Percentiles rank a stretch among this genome's conserved stretches.
phyloP scores from a whole-genome alignment of 768 basidiomycete genomes.

The Lentinula edodes region DNA sequence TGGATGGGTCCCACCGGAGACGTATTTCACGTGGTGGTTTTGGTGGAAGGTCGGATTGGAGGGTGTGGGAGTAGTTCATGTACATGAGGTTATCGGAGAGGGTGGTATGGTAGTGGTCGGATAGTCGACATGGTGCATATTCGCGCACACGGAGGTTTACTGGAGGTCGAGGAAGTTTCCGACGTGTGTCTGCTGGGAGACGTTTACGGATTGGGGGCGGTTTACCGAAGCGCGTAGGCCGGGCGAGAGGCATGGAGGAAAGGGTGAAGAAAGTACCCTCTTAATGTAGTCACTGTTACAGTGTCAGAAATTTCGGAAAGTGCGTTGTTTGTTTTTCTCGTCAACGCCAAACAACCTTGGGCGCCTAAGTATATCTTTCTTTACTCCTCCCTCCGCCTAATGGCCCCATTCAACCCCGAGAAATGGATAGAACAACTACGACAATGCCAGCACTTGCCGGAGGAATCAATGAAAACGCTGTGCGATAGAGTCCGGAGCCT shows the following conservation, averaged over 20 bases:
- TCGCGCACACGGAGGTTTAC: constrained; percentile 62
- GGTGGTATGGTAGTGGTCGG: constrained; percentile 79
- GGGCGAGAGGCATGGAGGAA: neutral
- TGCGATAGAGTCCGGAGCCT: constrained; percentile 87
- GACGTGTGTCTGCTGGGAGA: constrained; percentile 40
- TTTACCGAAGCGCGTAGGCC: constrained; percentile 40
- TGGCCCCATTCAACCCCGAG: constrained; percentile 43
- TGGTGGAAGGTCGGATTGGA: constrained; percentile 22
- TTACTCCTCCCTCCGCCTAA: constrained; percentile 7
- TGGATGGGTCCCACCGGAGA: constrained; percentile 64
- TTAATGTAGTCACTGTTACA: no score
- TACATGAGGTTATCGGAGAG: constrained; percentile 90
- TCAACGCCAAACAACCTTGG: neutral
- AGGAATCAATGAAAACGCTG: constrained; percentile 88
- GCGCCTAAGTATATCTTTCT: neutral
- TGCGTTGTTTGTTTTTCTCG: neutral
- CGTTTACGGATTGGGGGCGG: constrained; percentile 39
- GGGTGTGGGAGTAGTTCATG: constrained; percentile 84
- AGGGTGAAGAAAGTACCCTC: neutral
- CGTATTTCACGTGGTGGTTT: constrained; percentile 54
- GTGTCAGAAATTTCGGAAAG: neutral
- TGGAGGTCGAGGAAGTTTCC: constrained; percentile 70
- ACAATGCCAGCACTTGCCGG: constrained; percentile 82
- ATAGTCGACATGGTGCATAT: constrained; percentile 65
- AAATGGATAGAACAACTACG: constrained; percentile 89